phyloP scores from a whole-genome alignment of 768 basidiomycete genomes.

The Mycena vitilis region DNA sequence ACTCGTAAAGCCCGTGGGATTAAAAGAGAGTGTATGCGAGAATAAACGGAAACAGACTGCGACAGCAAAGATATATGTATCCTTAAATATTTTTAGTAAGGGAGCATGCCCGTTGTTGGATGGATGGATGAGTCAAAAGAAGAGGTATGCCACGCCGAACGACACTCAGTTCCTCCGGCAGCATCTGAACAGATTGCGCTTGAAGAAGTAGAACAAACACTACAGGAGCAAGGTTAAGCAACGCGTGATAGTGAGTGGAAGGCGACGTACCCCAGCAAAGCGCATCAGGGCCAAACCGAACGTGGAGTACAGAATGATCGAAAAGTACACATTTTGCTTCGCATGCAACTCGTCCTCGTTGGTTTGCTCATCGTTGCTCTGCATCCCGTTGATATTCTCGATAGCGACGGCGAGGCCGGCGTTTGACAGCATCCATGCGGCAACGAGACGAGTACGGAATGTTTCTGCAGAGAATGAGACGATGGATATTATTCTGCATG shows the following conservation, averaged over 20 bases:
- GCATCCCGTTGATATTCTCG: conserved; percentile 63
- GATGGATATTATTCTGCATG: not conserved
- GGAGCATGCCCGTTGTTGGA: conserved; percentile 20
- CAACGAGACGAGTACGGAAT: conserved; percentile 84
- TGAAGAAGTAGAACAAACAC: conserved; percentile 77
- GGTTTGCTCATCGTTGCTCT: conserved; percentile 2
- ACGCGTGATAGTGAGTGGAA: not conserved
- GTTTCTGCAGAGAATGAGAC: conserved; percentile 52
- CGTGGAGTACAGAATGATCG: conserved; percentile 70
- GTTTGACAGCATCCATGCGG: conserved; percentile 77
- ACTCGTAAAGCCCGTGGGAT: conserved; percentile 53
- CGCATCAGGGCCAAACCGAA: conserved; percentile 66
- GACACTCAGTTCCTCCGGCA: conserved; percentile 65
- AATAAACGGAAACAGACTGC: not conserved
- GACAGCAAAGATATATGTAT: conserved; percentile 21
- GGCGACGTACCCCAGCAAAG: conserved; percentile 63
- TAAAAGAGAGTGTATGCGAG: conserved; percentile 7
- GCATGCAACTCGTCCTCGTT: conserved; percentile 21
- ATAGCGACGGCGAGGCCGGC: conserved; percentile 68
- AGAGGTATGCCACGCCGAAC: not conserved
- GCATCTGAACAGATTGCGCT: conserved; percentile 73
- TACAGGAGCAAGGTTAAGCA: conserved; percentile 38
- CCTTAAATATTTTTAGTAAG: conserved; percentile 36
- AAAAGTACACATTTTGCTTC: conserved; percentile 67
- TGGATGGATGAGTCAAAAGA: conserved; percentile 20